Conservation (phyloP, 2,329 filamentous ascomycete species). For the Hypocreales sp. region DNA sequence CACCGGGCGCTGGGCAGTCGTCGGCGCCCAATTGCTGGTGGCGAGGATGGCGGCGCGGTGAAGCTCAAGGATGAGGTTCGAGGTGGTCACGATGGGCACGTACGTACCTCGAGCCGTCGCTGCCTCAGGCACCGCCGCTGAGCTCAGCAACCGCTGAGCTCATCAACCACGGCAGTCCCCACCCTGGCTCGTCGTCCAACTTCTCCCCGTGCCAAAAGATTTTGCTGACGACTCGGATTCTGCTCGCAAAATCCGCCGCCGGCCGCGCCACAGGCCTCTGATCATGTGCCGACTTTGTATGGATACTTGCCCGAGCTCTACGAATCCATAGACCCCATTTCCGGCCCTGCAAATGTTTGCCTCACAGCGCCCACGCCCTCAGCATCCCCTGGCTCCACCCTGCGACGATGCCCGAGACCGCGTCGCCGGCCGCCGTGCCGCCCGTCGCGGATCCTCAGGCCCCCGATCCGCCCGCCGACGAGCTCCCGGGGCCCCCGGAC, state of each 20-base stretch:
- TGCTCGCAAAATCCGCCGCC: constrained; percentile 25
- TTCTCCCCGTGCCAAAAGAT: constrained; percentile 24
- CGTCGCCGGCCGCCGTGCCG: constrained; percentile 32
- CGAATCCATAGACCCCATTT: constrained; percentile 39
- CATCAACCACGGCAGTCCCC: neutral
- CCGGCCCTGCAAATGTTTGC: constrained; percentile 40
- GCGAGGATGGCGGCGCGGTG: constrained; percentile 5
- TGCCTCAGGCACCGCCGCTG: no score
- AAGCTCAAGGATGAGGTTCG: constrained; percentile 11
- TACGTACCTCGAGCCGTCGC: no score
- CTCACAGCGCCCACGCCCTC: constrained; percentile 37
- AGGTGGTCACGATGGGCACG: constrained; percentile 11
- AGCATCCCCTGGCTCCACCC: constrained; percentile 24
- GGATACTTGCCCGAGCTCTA: constrained; percentile 26
- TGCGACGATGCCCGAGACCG: constrained; percentile 44
- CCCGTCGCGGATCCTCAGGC: constrained; percentile 14
- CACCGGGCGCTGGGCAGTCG: constrained; percentile 17
- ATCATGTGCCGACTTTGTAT: constrained; percentile 38
- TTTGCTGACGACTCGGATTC: constrained; percentile 33
- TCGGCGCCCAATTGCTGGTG: constrained; percentile 22
- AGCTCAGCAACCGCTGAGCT: no score
- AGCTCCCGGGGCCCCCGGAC: constrained; percentile 6
- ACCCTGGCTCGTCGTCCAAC: constrained; percentile 8
- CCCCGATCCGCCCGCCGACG: constrained; percentile 10
- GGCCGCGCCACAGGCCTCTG: constrained; percentile 30